Conservation (phyloP, 139 green algal genomes). For the Chlamydomonas sp. region DNA sequence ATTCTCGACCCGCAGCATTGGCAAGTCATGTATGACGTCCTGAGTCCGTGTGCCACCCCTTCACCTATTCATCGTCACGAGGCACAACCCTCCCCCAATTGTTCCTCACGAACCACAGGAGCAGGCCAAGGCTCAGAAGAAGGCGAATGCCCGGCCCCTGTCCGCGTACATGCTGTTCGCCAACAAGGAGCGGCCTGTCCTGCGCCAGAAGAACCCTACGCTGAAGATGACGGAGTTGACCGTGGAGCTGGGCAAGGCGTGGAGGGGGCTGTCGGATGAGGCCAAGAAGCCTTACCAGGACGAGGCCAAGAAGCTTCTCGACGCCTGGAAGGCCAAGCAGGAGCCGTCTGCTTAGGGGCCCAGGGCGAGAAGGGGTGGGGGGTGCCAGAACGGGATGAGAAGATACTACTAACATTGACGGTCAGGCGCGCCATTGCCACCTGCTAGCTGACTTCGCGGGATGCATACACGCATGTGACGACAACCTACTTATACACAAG, state of each 20-base stretch:
- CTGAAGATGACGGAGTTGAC: not conserved
- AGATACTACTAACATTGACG: not conserved
- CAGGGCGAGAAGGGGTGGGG: not conserved
- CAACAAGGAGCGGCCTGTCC: not conserved
- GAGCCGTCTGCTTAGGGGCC: not conserved
- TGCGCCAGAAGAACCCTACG: not conserved
- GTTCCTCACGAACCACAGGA: not conserved
- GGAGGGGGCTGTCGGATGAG: constrained; percentile 13
- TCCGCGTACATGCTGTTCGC: constrained; percentile 20
- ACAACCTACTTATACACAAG: too few species aligned
- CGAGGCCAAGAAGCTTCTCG: not conserved
- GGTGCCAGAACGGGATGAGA: too few species aligned
- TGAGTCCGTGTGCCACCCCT: too few species aligned
- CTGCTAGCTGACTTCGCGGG: too few species aligned
- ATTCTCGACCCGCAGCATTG: too few species aligned
- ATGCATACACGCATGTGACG: too few species aligned
- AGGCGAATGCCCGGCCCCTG: not conserved
- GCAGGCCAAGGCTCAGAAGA: constrained; percentile 1
- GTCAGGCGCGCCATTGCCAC: too few species aligned
- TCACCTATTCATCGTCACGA: too few species aligned
- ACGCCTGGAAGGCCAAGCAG: constrained; percentile 25
- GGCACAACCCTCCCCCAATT: too few species aligned
- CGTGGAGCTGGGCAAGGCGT: not conserved
- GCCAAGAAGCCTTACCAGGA: constrained; percentile 27
- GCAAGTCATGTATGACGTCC: too few species aligned